These are phyloP conservation scores for Darksidea phi DNA, from an alignment of 495 filamentous ascomycete species.

Conservation along the genomic window DNA sequence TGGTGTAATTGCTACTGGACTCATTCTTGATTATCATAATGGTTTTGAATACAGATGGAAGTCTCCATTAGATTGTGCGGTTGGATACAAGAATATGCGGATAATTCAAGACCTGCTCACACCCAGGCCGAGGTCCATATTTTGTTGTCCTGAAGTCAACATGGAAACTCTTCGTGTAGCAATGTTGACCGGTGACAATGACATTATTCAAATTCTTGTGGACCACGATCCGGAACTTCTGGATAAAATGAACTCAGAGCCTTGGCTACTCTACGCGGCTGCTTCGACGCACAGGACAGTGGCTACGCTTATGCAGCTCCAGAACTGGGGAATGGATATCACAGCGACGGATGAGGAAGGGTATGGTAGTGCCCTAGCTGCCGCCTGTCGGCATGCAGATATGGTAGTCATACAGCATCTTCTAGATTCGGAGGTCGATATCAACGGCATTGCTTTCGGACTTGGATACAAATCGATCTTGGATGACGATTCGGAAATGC, in stretches of 20 bases:
- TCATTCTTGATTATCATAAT: no score
- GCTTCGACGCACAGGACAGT: neutral
- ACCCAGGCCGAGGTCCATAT: neutral
- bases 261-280: neutral
- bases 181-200: neutral
- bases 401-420: neutral
- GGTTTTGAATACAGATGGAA: no score
- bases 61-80: neutral
- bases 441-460: neutral
- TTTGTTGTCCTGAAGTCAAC: neutral
- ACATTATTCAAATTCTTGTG: neutral
- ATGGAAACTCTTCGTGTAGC: neutral
- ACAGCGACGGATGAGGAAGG: neutral
- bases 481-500: neutral
- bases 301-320: neutral
- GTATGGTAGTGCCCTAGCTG: neutral
- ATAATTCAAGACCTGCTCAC: neutral
- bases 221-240: neutral
- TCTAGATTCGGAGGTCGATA: neutral
- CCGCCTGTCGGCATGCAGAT: neutral
- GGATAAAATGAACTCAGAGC: neutral
- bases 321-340: neutral
- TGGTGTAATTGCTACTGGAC: neutral
- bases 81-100: neutral
- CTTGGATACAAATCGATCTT: neutral